Evolutionary conservation across 2,329 filamentous ascomycete genomes (phyloP).

Genomic region (Orbilia brochopaga): DNA sequence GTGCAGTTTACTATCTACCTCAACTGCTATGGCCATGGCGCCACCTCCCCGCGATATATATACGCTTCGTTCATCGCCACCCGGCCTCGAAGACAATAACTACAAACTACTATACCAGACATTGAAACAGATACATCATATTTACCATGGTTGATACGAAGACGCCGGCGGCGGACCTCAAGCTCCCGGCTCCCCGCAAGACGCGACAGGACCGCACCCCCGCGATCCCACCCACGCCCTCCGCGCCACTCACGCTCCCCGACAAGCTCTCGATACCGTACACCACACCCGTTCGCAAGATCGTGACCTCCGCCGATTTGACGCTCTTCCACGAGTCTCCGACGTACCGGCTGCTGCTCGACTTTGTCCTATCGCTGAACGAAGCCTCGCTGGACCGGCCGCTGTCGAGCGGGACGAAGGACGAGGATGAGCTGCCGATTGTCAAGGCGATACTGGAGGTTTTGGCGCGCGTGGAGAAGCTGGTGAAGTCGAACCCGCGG

Average conservation of each 20-base stretch:
- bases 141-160: conserved; percentile 35
- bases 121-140: background rate
- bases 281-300: conserved; percentile 73
- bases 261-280: conserved; percentile 68
- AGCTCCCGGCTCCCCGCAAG: conserved; percentile 43
- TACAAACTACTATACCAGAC: background rate
- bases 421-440: conserved; percentile 66
- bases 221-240: conserved; percentile 41
- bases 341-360: conserved; percentile 75
- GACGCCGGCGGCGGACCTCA: conserved; percentile 10
- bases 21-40: background rate
- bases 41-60: too few species aligned
- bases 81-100: background rate
- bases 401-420: conserved; percentile 64
- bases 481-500: conserved; percentile 74
- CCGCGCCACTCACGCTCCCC: conserved; percentile 66
- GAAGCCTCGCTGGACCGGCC: conserved; percentile 74
- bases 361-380: conserved; percentile 85
- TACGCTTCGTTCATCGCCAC: background rate
- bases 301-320: conserved; percentile 81
- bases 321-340: conserved; percentile 78
- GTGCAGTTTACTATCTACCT: conserved; percentile 4
- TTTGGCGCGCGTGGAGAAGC: conserved; percentile 70
- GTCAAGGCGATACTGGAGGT: conserved; percentile 72
- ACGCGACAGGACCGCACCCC: conserved; percentile 48